Base-by-base conservation (phyloP, 2,329 filamentous ascomycete genomes). In the Pestalotiopsis sp. region DNA sequence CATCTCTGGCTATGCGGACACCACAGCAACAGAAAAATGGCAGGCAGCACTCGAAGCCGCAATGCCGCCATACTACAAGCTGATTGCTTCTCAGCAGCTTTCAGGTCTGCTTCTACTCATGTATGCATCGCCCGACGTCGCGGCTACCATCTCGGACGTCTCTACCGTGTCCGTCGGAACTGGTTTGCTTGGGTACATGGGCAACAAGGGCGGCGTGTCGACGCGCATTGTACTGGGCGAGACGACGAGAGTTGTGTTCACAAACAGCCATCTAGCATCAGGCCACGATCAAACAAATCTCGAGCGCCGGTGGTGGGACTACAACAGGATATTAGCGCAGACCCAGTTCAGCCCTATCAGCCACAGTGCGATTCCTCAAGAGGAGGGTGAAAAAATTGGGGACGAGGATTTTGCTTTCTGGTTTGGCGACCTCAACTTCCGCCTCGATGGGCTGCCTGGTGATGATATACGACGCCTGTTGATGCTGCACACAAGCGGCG, bases 371-470 rank as follows among this genome's bases (percentile, higher is more conserved):
- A 89, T 92, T 5, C 82, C 88, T 1, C 85, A 90, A 49, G 89
- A 91, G n/a, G 89, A 91, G 25, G 83, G 86, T 0, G 90, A 92
- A 65, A 88, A 84, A 45, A 91, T 99, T 72, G 95, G 93, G 1
- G 93, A 97, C 52, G 95, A 97, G 72, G 96, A 99, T 76, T 94
- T 98, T 81, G 90, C 91, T 0, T 98, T 99, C 76, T 98, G 95
- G 94, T 93, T 97, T 76, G 96, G 96, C 6, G 96, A 99, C 79
- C 85, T 99, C 57, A 99, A 99, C 78, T 99, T 98, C 77, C 90
- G 96, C 40, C 86, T 99, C 0, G 93, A 97, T 65, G 93, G 92
- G 59, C 88, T 98, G 63, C 93, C 95, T 0, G 95, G 94, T 0
- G 92, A 96, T 49, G 96, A 99, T 78, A 96, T 99, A 61, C 89